These are phyloP conservation scores for Gastrolobium bilobum DNA, from an alignment of 306 rosid species.

Conservation along the genomic window DNA sequence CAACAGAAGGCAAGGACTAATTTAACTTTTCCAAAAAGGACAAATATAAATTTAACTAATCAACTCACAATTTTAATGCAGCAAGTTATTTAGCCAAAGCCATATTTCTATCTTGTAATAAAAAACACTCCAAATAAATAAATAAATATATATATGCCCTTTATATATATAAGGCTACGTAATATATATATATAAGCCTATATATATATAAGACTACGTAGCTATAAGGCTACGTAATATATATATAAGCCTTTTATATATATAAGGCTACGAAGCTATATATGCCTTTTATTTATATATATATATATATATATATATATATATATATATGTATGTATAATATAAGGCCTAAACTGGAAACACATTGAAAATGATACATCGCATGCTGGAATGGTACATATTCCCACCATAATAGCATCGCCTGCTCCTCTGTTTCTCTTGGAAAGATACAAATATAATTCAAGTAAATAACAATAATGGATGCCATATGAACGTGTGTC, in stretches of 20 bases:
- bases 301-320: too few species aligned
- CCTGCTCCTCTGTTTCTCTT: slow-evolving; percentile 58
- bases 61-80: slow-evolving; percentile 82
- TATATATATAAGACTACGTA: too few species aligned
- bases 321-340: too few species aligned
- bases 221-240: too few species aligned
- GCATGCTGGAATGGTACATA: slow-evolving; percentile 61
- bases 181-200: too few species aligned
- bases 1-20: too few species aligned
- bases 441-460: slow-evolving; percentile 50
- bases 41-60: background rate
- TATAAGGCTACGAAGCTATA: too few species aligned
- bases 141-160: too few species aligned
- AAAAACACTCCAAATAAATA: slow-evolving; percentile 51
- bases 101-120: slow-evolving; percentile 80
- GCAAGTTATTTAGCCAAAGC: slow-evolving; percentile 92
- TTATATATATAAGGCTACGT: too few species aligned
- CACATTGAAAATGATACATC: slow-evolving; percentile 57
- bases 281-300: too few species aligned
- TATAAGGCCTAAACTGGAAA: slow-evolving; percentile 39
- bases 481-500: slow-evolving; percentile 66
- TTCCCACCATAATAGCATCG: slow-evolving; percentile 50
- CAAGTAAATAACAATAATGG: slow-evolving; percentile 43
- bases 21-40: too few species aligned
- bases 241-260: too few species aligned